Conservation (phyloP, 495 filamentous ascomycete genomes). For the Apodospora peruviana region DNA sequence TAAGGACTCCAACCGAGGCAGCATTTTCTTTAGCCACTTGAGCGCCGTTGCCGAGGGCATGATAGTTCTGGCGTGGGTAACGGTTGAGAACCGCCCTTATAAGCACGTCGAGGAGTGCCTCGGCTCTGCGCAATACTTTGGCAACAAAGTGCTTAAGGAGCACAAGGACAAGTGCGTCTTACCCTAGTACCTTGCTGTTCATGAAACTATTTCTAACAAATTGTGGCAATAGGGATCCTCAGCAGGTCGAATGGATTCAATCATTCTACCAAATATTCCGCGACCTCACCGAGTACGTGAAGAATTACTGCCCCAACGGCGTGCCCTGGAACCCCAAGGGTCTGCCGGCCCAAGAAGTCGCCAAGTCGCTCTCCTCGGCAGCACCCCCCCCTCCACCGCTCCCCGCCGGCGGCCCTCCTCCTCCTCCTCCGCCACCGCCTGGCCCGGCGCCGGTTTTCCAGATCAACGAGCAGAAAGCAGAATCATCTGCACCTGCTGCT, state of each 20-base stretch:
- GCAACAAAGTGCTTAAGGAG: slow-evolving; percentile 83
- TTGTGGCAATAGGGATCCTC: slow-evolving; percentile 52
- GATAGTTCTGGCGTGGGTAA: slow-evolving; percentile 78
- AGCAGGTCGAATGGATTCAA: slow-evolving; percentile 80
- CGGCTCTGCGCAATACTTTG: slow-evolving; percentile 78
- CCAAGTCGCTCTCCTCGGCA: slow-evolving; percentile 39
- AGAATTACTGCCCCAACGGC: slow-evolving; percentile 70
- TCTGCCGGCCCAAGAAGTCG: slow-evolving; percentile 64
- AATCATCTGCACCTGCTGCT: too few relatives aligned
- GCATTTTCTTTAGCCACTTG: slow-evolving; percentile 68
- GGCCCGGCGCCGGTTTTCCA: slow-evolving; percentile 49
- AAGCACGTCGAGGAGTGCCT: slow-evolving; percentile 76
- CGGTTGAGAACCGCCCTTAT: slow-evolving; percentile 67
- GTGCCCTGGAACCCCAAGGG: slow-evolving; percentile 87
- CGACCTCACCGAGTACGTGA: slow-evolving; percentile 71
- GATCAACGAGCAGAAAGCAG: slow-evolving; percentile 37
- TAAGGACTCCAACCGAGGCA: slow-evolving; percentile 68
- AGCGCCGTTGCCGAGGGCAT: slow-evolving; percentile 86
- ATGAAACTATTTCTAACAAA: neutral
- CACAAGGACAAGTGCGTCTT: slow-evolving; percentile 78
- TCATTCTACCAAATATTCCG: slow-evolving; percentile 84
- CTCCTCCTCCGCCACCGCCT: slow-evolving; percentile 76
- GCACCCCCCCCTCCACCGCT: slow-evolving; percentile 32
- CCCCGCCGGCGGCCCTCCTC: slow-evolving; percentile 50
- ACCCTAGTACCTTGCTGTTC: neutral